Evolutionary conservation across 2,329 filamentous ascomycete species (phyloP), one percentile per base, ranked within the genome.

Genomic region (Diaporthe sp.): DNA sequence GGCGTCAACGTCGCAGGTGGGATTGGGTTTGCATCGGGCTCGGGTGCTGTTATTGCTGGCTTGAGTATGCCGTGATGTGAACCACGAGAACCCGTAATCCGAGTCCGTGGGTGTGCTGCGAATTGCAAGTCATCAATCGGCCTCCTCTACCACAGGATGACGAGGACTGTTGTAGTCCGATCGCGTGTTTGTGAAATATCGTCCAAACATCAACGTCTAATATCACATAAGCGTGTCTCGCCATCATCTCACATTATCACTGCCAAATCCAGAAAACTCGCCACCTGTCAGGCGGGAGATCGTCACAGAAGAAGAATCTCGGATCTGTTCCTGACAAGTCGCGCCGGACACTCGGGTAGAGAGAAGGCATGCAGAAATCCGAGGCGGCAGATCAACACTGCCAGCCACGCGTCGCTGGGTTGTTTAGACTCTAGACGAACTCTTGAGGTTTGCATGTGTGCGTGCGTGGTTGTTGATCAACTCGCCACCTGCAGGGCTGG

Each of bases 401-500:
- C 12, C 63, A 53, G 39, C 28, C 63, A 37, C 63, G 44, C 20
- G 25, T 67, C 25, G 44, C 28, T 22, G 61, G 42, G 17, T 44
- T 15, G 3, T 42, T 42, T 49, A 65, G 28, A 49, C 42, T 65
- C 61, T 0, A 34, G 61, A 65, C 61, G 61, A 34, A 63, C 60
- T 28, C 37, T 63, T 28, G 37, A 44, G n/a, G 10, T 9, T 12
- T n/a, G 34, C 31, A 34, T 34, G 55, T 31, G 8, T 20, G 39
- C 39, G 39, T 12, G n/a, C 12, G n/a, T 28, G 51, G 25, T 28
- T 25, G 60, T 49, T 65, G 42, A 65, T 65, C 61, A 49, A 34
- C 3, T 31, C 39, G 39, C 39, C 39, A 44, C 60, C 60, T 65
- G 39, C 60, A 65, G n/a, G 61, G 42, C 61, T 44, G 60, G n/a